phyloP scores from a whole-genome alignment of 257 asterid species.

The Solanum okadae region DNA sequence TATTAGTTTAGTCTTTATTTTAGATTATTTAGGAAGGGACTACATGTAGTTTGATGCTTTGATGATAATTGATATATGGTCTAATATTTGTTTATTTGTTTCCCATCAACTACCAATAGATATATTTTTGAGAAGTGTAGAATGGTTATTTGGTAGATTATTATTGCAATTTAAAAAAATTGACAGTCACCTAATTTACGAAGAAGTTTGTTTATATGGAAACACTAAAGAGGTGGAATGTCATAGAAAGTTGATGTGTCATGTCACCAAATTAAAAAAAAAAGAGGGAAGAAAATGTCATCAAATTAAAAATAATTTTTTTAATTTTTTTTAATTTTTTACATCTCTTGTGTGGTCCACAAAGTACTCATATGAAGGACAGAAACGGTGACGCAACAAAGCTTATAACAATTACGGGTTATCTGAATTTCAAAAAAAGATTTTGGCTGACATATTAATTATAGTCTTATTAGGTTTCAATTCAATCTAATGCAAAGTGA shows the following conservation, averaged over 20 bases:
- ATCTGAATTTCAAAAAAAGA: too few species aligned
- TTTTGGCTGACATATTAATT: too few species aligned
- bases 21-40: not conserved
- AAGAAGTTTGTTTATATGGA: not conserved
- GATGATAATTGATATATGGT: not conserved
- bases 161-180: not conserved
- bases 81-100: not conserved
- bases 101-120: not conserved
- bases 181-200: not conserved
- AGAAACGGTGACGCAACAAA: too few species aligned
- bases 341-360: too few species aligned
- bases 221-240: not conserved
- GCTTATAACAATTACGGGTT: too few species aligned
- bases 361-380: too few species aligned
- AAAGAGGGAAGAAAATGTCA: too few species aligned
- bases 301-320: not conserved
- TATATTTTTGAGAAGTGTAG: not conserved
- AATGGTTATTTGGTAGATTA: not conserved
- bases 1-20: not conserved
- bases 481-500: too few species aligned
- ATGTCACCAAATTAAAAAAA: not conserved
- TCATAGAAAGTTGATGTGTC: not conserved
- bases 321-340: too few species aligned
- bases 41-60: not conserved
- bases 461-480: too few species aligned